A percentile compares a stretch with the other conserved stretches of the same genome.
These are phyloP conservation scores for Aureobasidium leucospermi DNA, from an alignment of 2,329 filamentous ascomycete genomes.

Conservation along the genomic window DNA sequence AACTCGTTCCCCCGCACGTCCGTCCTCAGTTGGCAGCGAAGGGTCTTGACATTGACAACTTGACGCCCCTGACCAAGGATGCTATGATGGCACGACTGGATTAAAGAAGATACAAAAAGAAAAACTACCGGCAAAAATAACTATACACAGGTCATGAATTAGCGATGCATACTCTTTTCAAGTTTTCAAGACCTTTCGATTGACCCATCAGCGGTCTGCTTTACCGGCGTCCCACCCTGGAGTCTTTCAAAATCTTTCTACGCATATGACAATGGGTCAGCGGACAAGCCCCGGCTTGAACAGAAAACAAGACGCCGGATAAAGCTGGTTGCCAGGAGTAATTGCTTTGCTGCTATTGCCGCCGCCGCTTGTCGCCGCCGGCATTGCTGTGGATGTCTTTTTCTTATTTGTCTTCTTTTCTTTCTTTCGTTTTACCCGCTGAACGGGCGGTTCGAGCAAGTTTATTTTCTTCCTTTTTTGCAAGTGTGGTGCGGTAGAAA, in stretches of 20 bases:
- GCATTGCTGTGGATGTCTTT: slow-evolving; percentile 9
- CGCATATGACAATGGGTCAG: slow-evolving; percentile 5
- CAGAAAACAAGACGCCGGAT: background rate
- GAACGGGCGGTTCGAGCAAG: background rate
- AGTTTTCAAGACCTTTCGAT: slow-evolving; percentile 3
- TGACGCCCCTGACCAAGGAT: slow-evolving; percentile 82
- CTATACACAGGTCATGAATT: slow-evolving; percentile 13
- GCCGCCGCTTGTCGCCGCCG: background rate
- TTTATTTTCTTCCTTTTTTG: slow-evolving; percentile 5
- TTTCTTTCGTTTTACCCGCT: background rate
- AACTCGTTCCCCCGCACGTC: slow-evolving; percentile 79
- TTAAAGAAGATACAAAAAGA: slow-evolving; percentile 37
- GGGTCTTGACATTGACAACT: slow-evolving; percentile 84
- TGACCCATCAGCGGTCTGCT: slow-evolving; percentile 10
- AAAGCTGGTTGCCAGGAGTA: background rate
- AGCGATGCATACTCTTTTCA: slow-evolving; percentile 15
- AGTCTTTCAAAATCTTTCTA: background rate
- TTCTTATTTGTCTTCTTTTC: background rate
- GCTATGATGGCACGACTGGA: slow-evolving; percentile 98
- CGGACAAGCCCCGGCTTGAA: background rate
- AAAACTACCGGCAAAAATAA: slow-evolving; percentile 7
- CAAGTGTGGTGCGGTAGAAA: slow-evolving; percentile 7
- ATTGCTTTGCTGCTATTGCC: slow-evolving; percentile 10
- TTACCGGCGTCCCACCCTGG: slow-evolving; percentile 6
- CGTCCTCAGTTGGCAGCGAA: slow-evolving; percentile 64